Evolutionary conservation across 179 eudicot species (phyloP).

Genomic region (Nepenthes alata): DNA sequence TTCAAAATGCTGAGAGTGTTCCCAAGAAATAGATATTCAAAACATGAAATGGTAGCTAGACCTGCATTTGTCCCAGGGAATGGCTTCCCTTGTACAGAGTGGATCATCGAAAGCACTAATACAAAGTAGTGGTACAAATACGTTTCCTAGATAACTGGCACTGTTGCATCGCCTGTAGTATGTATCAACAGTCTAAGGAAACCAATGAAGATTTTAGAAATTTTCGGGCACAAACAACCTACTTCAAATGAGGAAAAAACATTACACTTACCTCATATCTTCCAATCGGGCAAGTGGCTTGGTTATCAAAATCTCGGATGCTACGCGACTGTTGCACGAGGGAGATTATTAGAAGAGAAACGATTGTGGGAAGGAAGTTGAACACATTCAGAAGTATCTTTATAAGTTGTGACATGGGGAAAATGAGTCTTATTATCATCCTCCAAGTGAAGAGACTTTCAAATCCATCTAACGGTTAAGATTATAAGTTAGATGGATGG

Average conservation of each 20-base stretch:
- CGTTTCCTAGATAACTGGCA: slow-evolving; percentile 49
- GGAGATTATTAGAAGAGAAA: not conserved
- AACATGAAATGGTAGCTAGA: not conserved
- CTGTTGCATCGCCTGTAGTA: slow-evolving; percentile 84
- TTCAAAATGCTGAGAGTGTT: not conserved
- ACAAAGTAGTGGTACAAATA: slow-evolving; percentile 80
- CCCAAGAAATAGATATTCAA: slow-evolving; percentile 6
- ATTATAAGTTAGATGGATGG: too few species aligned
- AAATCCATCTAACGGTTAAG: too few species aligned
- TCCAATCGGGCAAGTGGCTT: slow-evolving; percentile 78
- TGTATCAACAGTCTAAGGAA: slow-evolving; percentile 72
- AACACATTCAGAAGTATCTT: too few species aligned
- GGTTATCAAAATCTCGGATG: slow-evolving; percentile 85
- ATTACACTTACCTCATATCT: slow-evolving; percentile 60
- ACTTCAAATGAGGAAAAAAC: slow-evolving; percentile 2
- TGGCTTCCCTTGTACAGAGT: slow-evolving; percentile 83
- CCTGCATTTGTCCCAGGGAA: slow-evolving; percentile 99
- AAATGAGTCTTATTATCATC: too few species aligned
- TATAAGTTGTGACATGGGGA: too few species aligned
- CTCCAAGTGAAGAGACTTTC: too few species aligned
- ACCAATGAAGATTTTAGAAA: slow-evolving; percentile 13
- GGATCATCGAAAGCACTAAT: slow-evolving; percentile 96
- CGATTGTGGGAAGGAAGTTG: not conserved
- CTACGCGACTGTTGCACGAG: slow-evolving; percentile 54
- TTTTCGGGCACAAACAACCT: not conserved